Evolutionary conservation across 2,329 filamentous ascomycete genomes (phyloP), one percentile per base, ranked within the genome.

Genomic region (Alternaria consortialis): DNA sequence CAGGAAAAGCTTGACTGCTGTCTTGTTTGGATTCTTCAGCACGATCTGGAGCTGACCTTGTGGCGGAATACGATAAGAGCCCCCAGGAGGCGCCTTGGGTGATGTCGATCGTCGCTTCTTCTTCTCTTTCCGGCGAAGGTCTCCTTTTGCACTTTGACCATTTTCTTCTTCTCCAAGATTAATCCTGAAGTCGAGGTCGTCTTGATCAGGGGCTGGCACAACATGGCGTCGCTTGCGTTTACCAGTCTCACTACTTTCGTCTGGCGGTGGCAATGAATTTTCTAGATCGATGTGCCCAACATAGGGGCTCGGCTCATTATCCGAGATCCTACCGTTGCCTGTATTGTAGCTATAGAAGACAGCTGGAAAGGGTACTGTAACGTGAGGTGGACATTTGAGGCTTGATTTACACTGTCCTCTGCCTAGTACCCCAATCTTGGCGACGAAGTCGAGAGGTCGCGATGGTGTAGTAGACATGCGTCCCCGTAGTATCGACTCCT

Each of bases 1-100:
- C 25, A 98, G 84, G 70, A 98, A 98, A 0, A 99, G 84, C 78
- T 99, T 98, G 56, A 98, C 94, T 1, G 95, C 95, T 4, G 95
- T 98, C 76, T 98, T 98, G 81, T 98, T 97, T 15, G 94, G 94
- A 72, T 98, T 99, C 77, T 98, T 98, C 77, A 99, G 92, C 63
- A 99, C 90, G 65, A 99, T 97, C 72, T 99, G 95, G 13, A 99
- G 84, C 78, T 98, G 95, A 0, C 95, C 95, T 77, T 94, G 91
- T 73, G 95, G 90, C 0, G 95, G 95, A 54, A 99, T 97, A 43
- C 95, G 90, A 77, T 98, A 99, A 73, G 91, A 92, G 36, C 95
- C 94, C 7, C 93, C 93, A 0, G 92, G 91, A 0, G 93, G 92
- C 15, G 90, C 87, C 77, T 86, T 89, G 1, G 87, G 86, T 7